Percentiles rank a stretch among this genome's conserved stretches.
These are phyloP conservation scores for Buddleja alternifolia DNA, from an alignment of 257 asterid species.

Conservation along the genomic window DNA sequence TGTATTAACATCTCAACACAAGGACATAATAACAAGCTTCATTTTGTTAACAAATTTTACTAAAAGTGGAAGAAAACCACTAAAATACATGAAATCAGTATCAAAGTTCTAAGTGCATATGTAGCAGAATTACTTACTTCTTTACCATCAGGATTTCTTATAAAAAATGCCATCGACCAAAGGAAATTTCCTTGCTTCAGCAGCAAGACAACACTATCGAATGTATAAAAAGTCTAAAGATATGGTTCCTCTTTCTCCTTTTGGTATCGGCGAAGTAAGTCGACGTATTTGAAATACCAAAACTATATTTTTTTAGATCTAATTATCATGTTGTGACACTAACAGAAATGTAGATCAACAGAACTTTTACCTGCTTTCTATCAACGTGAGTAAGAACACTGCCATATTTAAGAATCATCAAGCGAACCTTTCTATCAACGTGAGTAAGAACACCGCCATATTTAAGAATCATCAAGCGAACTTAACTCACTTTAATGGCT, in stretches of 20 bases:
- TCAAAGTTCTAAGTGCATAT: slow-evolving; percentile 9
- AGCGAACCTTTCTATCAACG: slow-evolving; percentile 99
- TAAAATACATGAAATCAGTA: slow-evolving; percentile 26
- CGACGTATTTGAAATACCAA: no score
- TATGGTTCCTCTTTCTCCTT: no score
- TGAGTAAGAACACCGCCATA: slow-evolving; percentile 99
- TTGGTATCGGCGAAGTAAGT: no score
- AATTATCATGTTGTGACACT: slow-evolving; percentile 12
- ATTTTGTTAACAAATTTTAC: slow-evolving; percentile 11
- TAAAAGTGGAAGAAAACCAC: background rate
- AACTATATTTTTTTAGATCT: no score
- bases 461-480: slow-evolving; percentile 92
- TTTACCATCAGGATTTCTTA: slow-evolving; percentile 95
- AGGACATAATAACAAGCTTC: no score
- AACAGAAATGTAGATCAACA: slow-evolving; percentile 11
- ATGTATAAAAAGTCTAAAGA: background rate
- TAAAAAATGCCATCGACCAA: slow-evolving; percentile 96
- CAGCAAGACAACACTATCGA: slow-evolving; percentile 3
- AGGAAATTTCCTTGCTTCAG: slow-evolving; percentile 94
- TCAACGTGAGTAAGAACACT: no score
- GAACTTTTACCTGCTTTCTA: no score
- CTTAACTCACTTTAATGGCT: slow-evolving; percentile 90
- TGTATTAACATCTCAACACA: slow-evolving; percentile 8
- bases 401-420: no score
- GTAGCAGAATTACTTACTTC: slow-evolving; percentile 61